Evolutionary conservation across 2,329 filamentous ascomycete genomes (phyloP).

Genomic region (Alternaria ethzedia): DNA sequence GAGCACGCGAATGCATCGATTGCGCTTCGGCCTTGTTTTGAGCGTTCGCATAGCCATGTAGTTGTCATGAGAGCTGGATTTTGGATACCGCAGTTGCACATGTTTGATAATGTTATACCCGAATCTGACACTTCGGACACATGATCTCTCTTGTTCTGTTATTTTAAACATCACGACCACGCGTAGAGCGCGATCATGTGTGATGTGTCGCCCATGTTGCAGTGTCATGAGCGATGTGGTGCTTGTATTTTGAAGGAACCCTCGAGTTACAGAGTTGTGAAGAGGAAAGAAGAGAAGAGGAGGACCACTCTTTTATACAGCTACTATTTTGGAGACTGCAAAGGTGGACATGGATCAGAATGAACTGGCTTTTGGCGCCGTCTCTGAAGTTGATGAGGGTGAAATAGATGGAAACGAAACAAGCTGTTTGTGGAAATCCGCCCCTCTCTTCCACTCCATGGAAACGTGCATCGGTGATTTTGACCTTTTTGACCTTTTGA

Average conservation of each 20-base stretch:
- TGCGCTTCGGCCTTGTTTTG: not conserved
- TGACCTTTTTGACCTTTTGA: not conserved
- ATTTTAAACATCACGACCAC: no score
- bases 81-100: not conserved
- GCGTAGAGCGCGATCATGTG: no score
- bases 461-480: accelerated
- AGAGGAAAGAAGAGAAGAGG: not conserved
- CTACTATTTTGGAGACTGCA: not conserved
- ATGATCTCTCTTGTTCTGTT: accelerated
- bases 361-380: not conserved
- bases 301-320: not conserved
- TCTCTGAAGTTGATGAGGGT: not conserved
- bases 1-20: not conserved
- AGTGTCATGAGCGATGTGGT: not conserved
- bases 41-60: not conserved
- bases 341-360: not conserved
- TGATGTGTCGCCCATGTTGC: not conserved
- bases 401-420: not conserved
- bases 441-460: not conserved
- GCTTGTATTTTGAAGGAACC: not conserved
- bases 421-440: accelerated
- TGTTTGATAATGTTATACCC: not conserved
- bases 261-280: not conserved
- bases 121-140: not conserved
- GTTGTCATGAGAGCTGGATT: not conserved